Evolutionary conservation across 352 stramenopile genomes (phyloP).

Genomic region (Nannochloropsis limnetica): DNA sequence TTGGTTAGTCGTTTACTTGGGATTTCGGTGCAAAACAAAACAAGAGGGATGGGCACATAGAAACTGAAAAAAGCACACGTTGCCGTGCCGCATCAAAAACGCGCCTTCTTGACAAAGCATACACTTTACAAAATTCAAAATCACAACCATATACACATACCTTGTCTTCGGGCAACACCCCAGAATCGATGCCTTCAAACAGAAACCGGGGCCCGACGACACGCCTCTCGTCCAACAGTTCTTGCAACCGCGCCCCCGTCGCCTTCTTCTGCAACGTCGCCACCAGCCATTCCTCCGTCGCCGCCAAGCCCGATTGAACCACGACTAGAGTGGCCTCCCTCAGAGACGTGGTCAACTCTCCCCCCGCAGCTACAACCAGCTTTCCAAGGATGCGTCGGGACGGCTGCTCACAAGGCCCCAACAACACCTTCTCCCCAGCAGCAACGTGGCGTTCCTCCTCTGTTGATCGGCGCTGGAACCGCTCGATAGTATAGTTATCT

Average conservation of each 20-base stretch:
- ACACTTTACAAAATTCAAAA: too few relatives aligned
- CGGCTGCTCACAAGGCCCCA: conserved; percentile 3
- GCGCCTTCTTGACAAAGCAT: too few relatives aligned
- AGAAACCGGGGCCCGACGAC: conserved; percentile 7
- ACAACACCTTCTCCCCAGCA: background rate
- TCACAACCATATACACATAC: too few relatives aligned
- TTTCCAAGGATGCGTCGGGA: background rate
- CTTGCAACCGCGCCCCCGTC: background rate
- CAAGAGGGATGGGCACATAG: background rate
- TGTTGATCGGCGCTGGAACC: background rate
- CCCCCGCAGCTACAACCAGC: background rate
- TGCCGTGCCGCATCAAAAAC: too few relatives aligned
- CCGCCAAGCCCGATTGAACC: background rate
- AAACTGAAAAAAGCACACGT: too few relatives aligned
- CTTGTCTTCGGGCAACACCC: background rate
- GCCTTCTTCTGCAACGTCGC: conserved; percentile 6
- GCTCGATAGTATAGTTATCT: background rate
- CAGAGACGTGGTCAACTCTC: background rate
- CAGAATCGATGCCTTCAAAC: background rate
- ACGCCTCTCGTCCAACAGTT: background rate
- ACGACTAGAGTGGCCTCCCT: conserved; percentile 10
- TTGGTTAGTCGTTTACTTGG: background rate
- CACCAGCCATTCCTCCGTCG: background rate
- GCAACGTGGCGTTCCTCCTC: background rate
- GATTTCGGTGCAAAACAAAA: background rate